phyloP scores from a whole-genome alignment of 1,284 basidiomycete genomes.

The Naganishia sp. region DNA sequence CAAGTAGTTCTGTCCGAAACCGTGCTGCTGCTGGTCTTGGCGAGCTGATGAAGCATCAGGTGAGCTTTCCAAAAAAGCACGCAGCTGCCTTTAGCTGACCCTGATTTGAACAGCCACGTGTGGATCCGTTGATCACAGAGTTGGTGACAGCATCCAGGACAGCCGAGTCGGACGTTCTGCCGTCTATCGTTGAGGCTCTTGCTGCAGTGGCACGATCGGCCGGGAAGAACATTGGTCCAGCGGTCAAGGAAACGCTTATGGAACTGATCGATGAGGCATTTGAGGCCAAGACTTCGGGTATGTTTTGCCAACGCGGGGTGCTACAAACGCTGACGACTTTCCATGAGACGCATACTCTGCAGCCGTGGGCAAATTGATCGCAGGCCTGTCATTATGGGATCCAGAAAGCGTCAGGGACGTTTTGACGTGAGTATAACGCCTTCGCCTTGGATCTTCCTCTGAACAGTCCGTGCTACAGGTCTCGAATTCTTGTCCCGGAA shows the following conservation, averaged over 20 bases:
- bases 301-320: constrained; percentile 35
- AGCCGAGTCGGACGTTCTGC: constrained; percentile 72
- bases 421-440: constrained; percentile 60
- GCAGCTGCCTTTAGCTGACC: background rate
- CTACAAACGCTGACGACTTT: constrained; percentile 16
- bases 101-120: constrained; percentile 50
- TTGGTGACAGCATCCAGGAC: constrained; percentile 59
- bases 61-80: constrained; percentile 65
- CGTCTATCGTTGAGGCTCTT: constrained; percentile 74
- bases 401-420: constrained; percentile 68
- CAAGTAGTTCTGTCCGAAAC: constrained; percentile 75
- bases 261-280: constrained; percentile 81
- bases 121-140: constrained; percentile 77
- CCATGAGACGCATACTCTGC: constrained; percentile 68
- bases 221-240: constrained; percentile 72
- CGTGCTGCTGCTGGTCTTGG: constrained; percentile 83
- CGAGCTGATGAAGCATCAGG: constrained; percentile 87
- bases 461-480: constrained; percentile 10
- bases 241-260: constrained; percentile 68
- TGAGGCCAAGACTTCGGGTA: constrained; percentile 70
- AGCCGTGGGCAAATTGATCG: constrained; percentile 68
- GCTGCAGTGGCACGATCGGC: constrained; percentile 75
- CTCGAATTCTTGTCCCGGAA: constrained; percentile 37
- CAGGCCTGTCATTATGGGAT: constrained; percentile 64
- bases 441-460: background rate